Conservation (phyloP, 345 rosid genomes). For the Eutrema yunnanense region DNA sequence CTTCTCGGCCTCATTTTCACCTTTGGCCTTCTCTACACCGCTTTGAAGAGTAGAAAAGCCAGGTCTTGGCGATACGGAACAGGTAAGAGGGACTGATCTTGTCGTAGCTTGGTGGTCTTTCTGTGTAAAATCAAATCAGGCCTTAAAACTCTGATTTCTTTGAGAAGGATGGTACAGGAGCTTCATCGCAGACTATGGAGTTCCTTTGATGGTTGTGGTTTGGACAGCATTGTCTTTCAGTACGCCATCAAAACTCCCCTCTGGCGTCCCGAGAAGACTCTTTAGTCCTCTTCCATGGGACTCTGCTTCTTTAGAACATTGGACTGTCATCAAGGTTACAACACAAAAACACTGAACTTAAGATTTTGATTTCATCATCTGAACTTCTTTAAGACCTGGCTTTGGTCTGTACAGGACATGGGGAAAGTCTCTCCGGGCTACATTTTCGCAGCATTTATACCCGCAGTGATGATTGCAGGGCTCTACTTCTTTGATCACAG, state of each 20-base stretch:
- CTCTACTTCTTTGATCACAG: slow-evolving; percentile 87
- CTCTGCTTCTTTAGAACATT: slow-evolving; percentile 48
- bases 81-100: slow-evolving; percentile 33
- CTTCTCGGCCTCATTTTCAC: slow-evolving; percentile 66
- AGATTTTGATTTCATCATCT: not conserved
- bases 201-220: slow-evolving; percentile 71
- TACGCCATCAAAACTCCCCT: slow-evolving; percentile 44
- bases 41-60: slow-evolving; percentile 67
- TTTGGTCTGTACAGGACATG: slow-evolving; percentile 54
- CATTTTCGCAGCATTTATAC: slow-evolving; percentile 68
- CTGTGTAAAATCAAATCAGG: not conserved
- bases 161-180: slow-evolving; percentile 50
- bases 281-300: slow-evolving; percentile 73
- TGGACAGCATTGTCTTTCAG: slow-evolving; percentile 70
- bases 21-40: slow-evolving; percentile 58
- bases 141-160: not conserved
- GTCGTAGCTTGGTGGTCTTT: not conserved
- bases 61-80: slow-evolving; percentile 72
- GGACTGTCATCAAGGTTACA: slow-evolving; percentile 71
- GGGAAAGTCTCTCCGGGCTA: slow-evolving; percentile 50
- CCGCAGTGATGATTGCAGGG: slow-evolving; percentile 73
- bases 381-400: not conserved
- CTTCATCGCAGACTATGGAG: slow-evolving; percentile 80
- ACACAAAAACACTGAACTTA: not conserved
- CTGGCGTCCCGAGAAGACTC: slow-evolving; percentile 77